phyloP scores from a whole-genome alignment of 306 rosid genomes.

The Cotoneaster glaucophyllus region DNA sequence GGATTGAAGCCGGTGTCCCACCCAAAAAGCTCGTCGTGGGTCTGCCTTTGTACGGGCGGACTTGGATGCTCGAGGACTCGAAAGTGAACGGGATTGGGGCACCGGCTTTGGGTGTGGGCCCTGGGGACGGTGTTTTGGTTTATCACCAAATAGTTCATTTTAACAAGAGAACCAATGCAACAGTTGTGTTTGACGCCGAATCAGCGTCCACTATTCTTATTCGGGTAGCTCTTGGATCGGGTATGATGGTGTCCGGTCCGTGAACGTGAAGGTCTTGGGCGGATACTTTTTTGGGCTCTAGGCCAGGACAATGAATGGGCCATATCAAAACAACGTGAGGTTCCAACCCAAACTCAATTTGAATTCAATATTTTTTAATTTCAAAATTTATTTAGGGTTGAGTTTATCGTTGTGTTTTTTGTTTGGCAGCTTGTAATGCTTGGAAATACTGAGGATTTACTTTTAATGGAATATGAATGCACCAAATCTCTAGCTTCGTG shows the following conservation, averaged over 20 bases:
- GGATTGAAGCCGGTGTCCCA: slow-evolving; percentile 58
- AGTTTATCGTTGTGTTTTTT: not conserved
- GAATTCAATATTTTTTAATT: too few species aligned
- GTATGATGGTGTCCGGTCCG: slow-evolving; percentile 55
- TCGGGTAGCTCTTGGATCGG: slow-evolving; percentile 60
- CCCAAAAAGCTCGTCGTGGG: slow-evolving; percentile 55
- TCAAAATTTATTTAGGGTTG: too few species aligned
- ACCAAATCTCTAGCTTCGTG: too few species aligned
- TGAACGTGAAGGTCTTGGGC: slow-evolving; percentile 39
- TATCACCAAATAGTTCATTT: slow-evolving; percentile 39
- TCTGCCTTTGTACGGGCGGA: slow-evolving; percentile 52
- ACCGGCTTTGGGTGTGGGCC: slow-evolving; percentile 41
- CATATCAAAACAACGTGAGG: slow-evolving; percentile 45
- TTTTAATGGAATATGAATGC: not conserved
- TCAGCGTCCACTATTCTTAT: slow-evolving; percentile 51
- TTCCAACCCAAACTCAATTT: not conserved
- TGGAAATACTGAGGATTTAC: slow-evolving; percentile 26
- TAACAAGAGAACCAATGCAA: slow-evolving; percentile 20
- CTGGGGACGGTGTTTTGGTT: slow-evolving; percentile 36
- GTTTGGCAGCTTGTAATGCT: slow-evolving; percentile 47
- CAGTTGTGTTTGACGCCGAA: slow-evolving; percentile 37
- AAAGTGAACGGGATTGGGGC: slow-evolving; percentile 40
- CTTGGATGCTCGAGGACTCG: slow-evolving; percentile 52
- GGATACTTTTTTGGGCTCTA: slow-evolving; percentile 88
- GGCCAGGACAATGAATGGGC: slow-evolving; percentile 65